Base-by-base conservation (phyloP, 2,329 filamentous ascomycete species). In the Seiridium unicorne region DNA sequence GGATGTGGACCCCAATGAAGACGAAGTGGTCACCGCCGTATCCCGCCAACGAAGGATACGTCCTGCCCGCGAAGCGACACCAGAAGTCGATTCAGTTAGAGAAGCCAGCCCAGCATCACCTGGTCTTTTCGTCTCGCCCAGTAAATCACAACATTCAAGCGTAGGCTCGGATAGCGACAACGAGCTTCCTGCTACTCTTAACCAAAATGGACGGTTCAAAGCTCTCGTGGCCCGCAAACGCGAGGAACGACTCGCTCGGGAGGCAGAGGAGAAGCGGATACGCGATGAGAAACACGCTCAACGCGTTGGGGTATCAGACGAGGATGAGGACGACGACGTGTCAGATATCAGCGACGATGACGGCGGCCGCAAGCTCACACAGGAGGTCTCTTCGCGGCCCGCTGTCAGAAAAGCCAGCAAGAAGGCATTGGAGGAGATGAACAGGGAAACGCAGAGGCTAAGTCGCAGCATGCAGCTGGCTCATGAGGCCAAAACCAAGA, bases 381-480 rank as follows among this genome's bases (percentile, higher is more conserved):
- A 93, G 69, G 79, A 84, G 44, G 81, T 82, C 38, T 77, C 84
- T 34, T 86, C 89, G 3, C 89, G 61, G 11, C 61, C 61, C n/a
- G 11, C 92, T 4, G 83, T 85, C 8, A 86, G 95, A 10, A 96
- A 95, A 72, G 93, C 95, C 0, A 94, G 93, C 78, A 98, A 94
- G 78, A 97, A 93, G 76, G 95, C 95, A 0, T 73, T 97, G 47
- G 92, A 97, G 71, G 94, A 98, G 66, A 97, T 99, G 89, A 90
- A 90, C 68, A 86, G 92, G 60, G 95, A 99, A 75, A 97, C 94
- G 1, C 95, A 99, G 77, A 87, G 95, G 36, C 86, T 99, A 77
- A 89, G 86, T 66, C 85, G 95, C 65, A 96, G 90, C 70, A 91
- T 97, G 85, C 94, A 98, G 74, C 83, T 99, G 54, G 87, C 91